Conservation (phyloP, 768 basidiomycete species). For the Lentinula edodes region DNA sequence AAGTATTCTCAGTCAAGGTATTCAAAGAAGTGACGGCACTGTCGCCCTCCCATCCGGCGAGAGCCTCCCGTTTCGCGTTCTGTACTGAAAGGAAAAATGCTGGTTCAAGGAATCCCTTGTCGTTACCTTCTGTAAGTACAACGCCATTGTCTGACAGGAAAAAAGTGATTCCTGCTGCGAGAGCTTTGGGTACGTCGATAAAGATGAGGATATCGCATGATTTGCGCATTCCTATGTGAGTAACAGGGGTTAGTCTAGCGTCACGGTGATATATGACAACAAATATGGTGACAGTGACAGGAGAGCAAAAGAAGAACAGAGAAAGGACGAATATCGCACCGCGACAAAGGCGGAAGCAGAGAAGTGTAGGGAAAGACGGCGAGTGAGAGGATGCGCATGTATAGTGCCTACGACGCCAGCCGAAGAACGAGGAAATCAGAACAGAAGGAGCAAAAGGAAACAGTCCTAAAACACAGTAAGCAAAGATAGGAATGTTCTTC, state of each 20-base stretch:
- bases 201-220: conserved; percentile 79
- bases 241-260: not conserved
- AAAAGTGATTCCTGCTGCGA: conserved; percentile 66
- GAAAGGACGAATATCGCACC: not conserved
- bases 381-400: not conserved
- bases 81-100: conserved; percentile 71
- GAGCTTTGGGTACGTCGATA: conserved; percentile 66
- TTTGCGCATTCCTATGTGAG: conserved; percentile 66
- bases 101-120: conserved; percentile 51
- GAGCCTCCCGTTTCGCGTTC: conserved; percentile 19
- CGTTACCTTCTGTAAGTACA: conserved; percentile 76
- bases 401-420: not conserved
- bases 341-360: not conserved
- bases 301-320: not conserved
- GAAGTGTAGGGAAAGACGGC: not conserved
- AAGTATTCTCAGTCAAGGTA: not conserved
- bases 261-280: not conserved
- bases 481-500: not conserved
- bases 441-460: not conserved
- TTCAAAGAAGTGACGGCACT: not conserved
- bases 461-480: not conserved
- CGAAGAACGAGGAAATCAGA: not conserved
- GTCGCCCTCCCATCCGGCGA: not conserved
- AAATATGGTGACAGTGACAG: not conserved
- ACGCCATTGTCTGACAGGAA: conserved; percentile 85